Conservation (phyloP, 176 grass and related monocot genomes). For the Puccinellia tenuiflora region DNA sequence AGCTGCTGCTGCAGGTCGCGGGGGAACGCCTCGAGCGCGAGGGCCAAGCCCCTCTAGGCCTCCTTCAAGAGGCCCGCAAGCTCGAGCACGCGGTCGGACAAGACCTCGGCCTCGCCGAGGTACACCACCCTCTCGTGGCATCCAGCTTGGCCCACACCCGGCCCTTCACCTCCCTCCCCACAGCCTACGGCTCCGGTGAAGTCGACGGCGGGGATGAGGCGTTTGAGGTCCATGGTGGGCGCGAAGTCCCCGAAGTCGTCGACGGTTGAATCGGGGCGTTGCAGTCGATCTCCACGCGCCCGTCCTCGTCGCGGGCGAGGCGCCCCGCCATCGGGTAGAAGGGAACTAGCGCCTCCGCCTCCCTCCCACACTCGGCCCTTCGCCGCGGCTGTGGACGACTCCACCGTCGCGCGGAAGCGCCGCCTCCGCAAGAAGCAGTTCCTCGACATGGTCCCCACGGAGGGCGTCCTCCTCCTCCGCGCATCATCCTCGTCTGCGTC, state of each 20-base stretch:
- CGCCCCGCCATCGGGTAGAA: conserved; percentile 86
- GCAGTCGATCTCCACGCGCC: conserved; percentile 77
- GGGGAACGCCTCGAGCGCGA: too few relatives aligned
- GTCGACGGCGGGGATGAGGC: conserved; percentile 64
- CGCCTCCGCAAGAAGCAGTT: conserved; percentile 97
- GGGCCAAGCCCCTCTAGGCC: too few relatives aligned
- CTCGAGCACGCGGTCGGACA: too few relatives aligned
- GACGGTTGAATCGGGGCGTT: conserved; percentile 32
- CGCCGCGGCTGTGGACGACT: conserved; percentile 24
- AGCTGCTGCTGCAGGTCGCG: too few relatives aligned
- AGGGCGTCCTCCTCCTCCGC: conserved; percentile 1
- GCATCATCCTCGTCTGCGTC: conserved; percentile 35
- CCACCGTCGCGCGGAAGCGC: conserved; percentile 53
- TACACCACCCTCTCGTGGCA: too few relatives aligned
- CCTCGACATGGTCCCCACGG: conserved; percentile 77
- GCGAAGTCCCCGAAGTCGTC: conserved; percentile 78
- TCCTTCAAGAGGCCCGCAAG: too few relatives aligned
- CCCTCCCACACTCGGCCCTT: too few relatives aligned
- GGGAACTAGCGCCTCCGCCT: conserved; percentile 46
- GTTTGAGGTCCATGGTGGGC: conserved; percentile 77
- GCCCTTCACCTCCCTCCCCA: too few relatives aligned
- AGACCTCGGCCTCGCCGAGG: too few relatives aligned
- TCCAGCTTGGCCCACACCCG: too few relatives aligned
- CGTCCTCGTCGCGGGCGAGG: conserved; percentile 64
- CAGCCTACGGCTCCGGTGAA: too few relatives aligned